Conservation (phyloP, 305 asterid genomes). For the Solanum hybrid region DNA sequence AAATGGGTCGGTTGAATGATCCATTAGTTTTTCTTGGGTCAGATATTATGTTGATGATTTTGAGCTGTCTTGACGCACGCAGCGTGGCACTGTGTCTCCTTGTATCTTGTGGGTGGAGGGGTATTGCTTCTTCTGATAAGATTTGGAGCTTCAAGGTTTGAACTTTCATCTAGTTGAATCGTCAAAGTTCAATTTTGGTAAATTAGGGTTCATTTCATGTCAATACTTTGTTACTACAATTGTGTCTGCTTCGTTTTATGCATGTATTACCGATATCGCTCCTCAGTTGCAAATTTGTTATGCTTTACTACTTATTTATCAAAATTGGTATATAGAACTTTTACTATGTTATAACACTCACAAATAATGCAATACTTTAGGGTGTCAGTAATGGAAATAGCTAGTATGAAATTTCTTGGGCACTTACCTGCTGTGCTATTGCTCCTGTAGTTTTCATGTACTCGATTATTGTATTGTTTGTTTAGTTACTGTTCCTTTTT, state of each 20-base stretch:
- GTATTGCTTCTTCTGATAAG: conserved; percentile 44
- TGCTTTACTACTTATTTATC: background rate
- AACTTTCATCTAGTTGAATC: background rate
- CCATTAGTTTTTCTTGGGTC: conserved; percentile 50
- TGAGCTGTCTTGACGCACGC: conserved; percentile 58
- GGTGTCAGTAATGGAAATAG: background rate
- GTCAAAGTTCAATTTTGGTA: background rate
- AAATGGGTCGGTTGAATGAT: conserved; percentile 16
- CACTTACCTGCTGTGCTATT: too few species aligned
- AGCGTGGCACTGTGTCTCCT: conserved; percentile 56
- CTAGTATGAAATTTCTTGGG: too few species aligned
- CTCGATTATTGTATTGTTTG: background rate
- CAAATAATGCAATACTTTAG: background rate
- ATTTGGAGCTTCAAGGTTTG: conserved; percentile 65
- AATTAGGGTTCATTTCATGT: background rate
- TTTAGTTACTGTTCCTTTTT: background rate
- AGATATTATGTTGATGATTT: conserved; percentile 48
- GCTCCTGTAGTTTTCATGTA: background rate
- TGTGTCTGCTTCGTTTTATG: background rate
- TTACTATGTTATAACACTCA: background rate
- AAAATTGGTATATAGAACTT: background rate
- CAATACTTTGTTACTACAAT: background rate
- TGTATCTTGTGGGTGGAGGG: conserved; percentile 61
- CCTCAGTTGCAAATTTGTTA: background rate
- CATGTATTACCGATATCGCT: fast-evolving